Evolutionary conservation across 345 rosid genomes (phyloP), one percentile per base, ranked within the genome.

Genomic region (Lepidium aucheri): DNA sequence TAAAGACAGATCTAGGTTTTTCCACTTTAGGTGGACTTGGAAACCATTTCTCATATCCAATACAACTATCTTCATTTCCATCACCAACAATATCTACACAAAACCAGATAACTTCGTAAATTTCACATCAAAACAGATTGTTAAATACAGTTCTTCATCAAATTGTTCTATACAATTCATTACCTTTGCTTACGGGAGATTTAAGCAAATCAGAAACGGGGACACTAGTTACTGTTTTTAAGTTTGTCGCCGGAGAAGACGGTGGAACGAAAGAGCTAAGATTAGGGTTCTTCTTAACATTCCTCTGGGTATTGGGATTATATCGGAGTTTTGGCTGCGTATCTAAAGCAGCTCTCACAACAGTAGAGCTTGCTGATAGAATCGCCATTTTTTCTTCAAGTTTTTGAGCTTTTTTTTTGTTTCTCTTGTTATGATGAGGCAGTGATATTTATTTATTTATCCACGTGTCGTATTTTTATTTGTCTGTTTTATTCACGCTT

Each of bases 241-340:
- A 43, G 64, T 65, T 24, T 61, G 61, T 22, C 17, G 79, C 34
- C 34, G 81, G 65, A 58, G 64, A 75, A 9, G 62, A 52, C 5
- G 76, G 54, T 10, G 83, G 75, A 4, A 65, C 35, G 16, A 63
- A 34, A 45, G 80, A 40, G 46, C 68, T 73, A 0, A 65, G 34
- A 6, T 59, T 46, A 36, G 74, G 75, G 20, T 12, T 66, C 39
- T 68, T 79, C 42, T 76, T 75, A 36, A 69, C 78, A 22, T 78
- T 82, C 16, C 78, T 74, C 7, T 97, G 97, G 57, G 98, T 77
- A 75, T 87, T 86, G 30, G 79, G 96, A 42, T 87, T 87, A 82
- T 89, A 87, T 9, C 86, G 66, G 49, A 80, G 83, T 45, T 81
- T 81, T 47, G 81, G 82, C 14, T 81, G 78, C 42, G 85, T 86